Evolutionary conservation across 768 basidiomycete genomes (phyloP), one percentile per base, ranked within the genome.

Genomic region (Tricholomella constricta): DNA sequence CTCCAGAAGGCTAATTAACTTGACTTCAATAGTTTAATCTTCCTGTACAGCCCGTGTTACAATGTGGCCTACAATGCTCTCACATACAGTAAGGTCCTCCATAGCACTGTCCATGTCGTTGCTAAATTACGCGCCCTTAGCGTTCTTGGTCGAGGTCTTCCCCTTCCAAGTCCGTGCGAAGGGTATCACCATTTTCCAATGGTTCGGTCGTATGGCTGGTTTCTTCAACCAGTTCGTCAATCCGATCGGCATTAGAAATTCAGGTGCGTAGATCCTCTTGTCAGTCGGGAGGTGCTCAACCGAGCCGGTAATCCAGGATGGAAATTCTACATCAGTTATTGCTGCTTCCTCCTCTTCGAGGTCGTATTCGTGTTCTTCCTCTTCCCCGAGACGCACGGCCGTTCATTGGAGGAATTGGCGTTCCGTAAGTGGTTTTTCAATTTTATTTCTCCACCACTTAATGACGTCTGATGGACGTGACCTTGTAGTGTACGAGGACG

Each of bases 191-290:
- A 61, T 86, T 14, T 85, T 82, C 72, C 82, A 86, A 57, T 81
- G 76, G 73, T 82, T 78, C 65, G 71, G 76, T 40, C 78, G 83
- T 11, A 65, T 73, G 25, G 81, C 81, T 6, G 71, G 78, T 6
- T 83, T 82, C 70, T 82, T 85, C 75, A 86, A 86, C 62, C 82
- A 82, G 58, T 85, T 83, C 64, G 81, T 84, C 48, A 84, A 84
- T 64, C 83, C 83, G 6, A 83, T 83, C 57, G 82, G 82, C n/a
- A 79, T 84, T 52, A 71, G 68, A 25, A 78, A 81, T 46, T 72
- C 78, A 29, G 79, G 75, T 71, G 36, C 11, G 66, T 58, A n/a
- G 5, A 37, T 17, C 22, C 40, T 10, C 45, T 26, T 10, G 26
- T 25, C 19, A 6, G 6, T 47, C 7, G n/a, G n/a, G n/a, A n/a